phyloP scores from a whole-genome alignment of 1,284 basidiomycete species.

The Puccinia coronata region DNA sequence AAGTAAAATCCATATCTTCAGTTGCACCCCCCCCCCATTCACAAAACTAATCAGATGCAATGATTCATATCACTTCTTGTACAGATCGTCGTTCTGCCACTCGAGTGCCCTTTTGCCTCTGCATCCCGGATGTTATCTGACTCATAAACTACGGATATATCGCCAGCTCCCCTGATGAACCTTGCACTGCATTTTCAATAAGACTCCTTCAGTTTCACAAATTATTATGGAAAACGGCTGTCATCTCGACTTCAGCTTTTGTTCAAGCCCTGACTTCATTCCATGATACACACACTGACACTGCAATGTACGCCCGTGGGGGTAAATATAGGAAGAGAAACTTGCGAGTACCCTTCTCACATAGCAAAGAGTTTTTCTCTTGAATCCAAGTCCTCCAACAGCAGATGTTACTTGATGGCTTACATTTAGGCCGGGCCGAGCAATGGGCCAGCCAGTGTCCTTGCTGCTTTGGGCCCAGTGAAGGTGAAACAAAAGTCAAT shows the following conservation, averaged over 20 bases:
- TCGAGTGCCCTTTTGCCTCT: not conserved
- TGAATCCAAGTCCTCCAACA: not conserved
- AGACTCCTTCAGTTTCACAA: slow-evolving; percentile 21
- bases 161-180: not conserved
- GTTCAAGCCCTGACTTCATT: not conserved
- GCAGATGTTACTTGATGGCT: not conserved
- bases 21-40: not conserved
- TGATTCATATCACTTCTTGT: not conserved
- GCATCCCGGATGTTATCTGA: not conserved
- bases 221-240: not conserved
- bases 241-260: not conserved
- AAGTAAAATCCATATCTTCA: not conserved
- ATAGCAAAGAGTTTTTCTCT: not conserved
- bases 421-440: not conserved
- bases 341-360: not conserved
- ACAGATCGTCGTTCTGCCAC: not conserved
- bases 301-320: not conserved
- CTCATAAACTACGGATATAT: slow-evolving; percentile 18
- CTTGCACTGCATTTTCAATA: slow-evolving; percentile 7
- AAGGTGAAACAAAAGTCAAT: not conserved
- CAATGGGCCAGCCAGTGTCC: slow-evolving; percentile 9
- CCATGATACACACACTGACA: not conserved
- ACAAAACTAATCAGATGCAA: not conserved
- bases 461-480: not conserved
- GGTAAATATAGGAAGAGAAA: not conserved